Percentiles rank a stretch among this genome's conserved stretches.
phyloP scores from a whole-genome alignment of 179 eudicot species.

The Amaranthus tricolor region DNA sequence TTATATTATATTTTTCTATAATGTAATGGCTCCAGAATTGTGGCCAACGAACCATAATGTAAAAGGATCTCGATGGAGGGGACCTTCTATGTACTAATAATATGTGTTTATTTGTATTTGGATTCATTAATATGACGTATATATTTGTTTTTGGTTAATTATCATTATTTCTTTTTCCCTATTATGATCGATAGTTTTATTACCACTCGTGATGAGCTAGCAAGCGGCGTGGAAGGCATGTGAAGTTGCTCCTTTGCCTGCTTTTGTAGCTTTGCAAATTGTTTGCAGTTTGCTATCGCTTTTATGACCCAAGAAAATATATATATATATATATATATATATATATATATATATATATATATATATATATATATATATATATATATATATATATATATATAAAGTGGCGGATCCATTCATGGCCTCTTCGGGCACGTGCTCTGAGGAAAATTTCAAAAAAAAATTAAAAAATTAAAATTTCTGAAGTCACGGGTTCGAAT shows the following conservation, averaged over 20 bases:
- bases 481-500: too few relatives aligned
- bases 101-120: conserved; percentile 36
- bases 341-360: too few relatives aligned
- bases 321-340: too few relatives aligned
- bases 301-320: not conserved
- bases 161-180: not conserved
- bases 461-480: too few relatives aligned
- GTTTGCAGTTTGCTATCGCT: conserved; percentile 24
- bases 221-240: conserved; percentile 37
- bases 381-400: too few relatives aligned
- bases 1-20: not conserved
- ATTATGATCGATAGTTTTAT: not conserved
- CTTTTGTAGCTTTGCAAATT: conserved; percentile 51
- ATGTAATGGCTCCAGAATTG: conserved; percentile 11
- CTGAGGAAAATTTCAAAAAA: too few relatives aligned
- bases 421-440: too few relatives aligned
- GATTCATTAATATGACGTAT: conserved; percentile 25
- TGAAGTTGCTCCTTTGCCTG: conserved; percentile 40
- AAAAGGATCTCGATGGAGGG: conserved; percentile 14
- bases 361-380: too few relatives aligned
- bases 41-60: conserved; percentile 11
- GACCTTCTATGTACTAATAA: conserved; percentile 22
- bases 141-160: conserved; percentile 16
- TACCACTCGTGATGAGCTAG: too few relatives aligned
- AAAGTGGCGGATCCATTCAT: too few relatives aligned